phyloP scores from a whole-genome alignment of 495 filamentous ascomycete genomes.

The Niebla homalea region DNA sequence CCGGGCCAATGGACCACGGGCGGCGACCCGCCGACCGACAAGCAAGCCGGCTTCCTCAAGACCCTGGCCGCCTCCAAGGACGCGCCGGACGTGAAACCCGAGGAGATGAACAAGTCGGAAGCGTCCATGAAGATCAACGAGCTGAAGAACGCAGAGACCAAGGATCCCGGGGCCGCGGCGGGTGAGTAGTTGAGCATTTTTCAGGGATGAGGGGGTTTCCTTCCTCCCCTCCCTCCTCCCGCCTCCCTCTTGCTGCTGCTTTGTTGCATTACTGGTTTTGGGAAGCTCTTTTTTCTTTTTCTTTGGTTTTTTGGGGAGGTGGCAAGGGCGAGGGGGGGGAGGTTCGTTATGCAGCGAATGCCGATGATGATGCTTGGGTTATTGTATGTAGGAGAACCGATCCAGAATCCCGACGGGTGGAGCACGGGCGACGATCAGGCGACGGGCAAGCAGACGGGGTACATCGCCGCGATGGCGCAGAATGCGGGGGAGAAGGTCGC shows the following conservation, averaged over 20 bases:
- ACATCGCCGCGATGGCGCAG: conserved; percentile 17
- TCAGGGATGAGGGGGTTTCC: no score
- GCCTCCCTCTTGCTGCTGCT: no score
- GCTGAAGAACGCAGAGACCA: conserved; percentile 13
- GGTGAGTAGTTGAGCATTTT: no score
- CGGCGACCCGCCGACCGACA: conserved; percentile 11
- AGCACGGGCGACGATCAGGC: conserved; percentile 14
- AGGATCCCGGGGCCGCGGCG: conserved; percentile 3
- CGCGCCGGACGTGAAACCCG: conserved; percentile 6
- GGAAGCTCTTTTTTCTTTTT: no score
- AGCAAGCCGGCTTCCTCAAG: conserved; percentile 15
- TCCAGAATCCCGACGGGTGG: conserved; percentile 15
- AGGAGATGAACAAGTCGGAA: conserved; percentile 13
- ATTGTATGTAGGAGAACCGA: conserved; percentile 6
- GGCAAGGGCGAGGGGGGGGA: no score
- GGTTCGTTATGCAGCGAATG: no score
- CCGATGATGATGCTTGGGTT: no score
- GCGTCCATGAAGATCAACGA: conserved; percentile 16
- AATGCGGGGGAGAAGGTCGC: conserved; percentile 14
- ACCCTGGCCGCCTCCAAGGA: conserved; percentile 14
- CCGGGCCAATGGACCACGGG: conserved; percentile 16
- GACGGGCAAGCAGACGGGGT: conserved; percentile 17
- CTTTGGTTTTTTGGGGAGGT: no score
- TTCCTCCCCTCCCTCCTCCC: no score
- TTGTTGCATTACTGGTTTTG: no score